These are phyloP conservation scores for Lentinula boryana DNA, from an alignment of 768 basidiomycete species.

Conservation along the genomic window DNA sequence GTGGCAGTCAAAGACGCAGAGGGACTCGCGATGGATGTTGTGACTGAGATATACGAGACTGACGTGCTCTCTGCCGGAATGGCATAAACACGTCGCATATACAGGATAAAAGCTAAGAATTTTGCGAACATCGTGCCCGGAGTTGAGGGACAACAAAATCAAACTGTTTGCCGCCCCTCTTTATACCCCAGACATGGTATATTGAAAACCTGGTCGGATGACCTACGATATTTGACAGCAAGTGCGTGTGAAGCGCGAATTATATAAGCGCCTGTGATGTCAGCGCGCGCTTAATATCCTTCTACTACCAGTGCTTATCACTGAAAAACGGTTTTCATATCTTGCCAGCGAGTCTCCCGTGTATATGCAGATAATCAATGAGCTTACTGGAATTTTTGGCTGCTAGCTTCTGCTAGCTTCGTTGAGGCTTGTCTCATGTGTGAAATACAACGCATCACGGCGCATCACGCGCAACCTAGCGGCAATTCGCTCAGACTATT, in stretches of 20 bases:
- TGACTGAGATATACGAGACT: slow-evolving; percentile 33
- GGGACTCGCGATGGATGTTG: slow-evolving; percentile 62
- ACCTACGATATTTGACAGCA: slow-evolving; percentile 12
- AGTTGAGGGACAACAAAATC: not conserved
- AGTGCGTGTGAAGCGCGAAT: slow-evolving; percentile 7
- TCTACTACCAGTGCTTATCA: not conserved
- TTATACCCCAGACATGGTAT: not conserved
- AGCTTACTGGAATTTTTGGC: not conserved
- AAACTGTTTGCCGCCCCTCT: not conserved
- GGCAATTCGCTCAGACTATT: too few species aligned
- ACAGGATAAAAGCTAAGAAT: not conserved
- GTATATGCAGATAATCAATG: slow-evolving; percentile 9
- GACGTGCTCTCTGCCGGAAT: not conserved
- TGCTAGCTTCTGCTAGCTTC: too few species aligned
- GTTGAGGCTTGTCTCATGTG: too few species aligned
- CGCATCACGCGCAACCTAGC: too few species aligned
- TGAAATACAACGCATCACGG: too few species aligned
- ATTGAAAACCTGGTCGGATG: not conserved
- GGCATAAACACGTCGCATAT: slow-evolving; percentile 5
- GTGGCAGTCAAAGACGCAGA: slow-evolving; percentile 42
- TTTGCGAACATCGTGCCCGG: not conserved
- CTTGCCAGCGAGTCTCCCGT: too few species aligned
- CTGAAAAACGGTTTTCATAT: too few species aligned
- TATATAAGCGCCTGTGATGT: slow-evolving; percentile 4
- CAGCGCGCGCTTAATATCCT: slow-evolving; percentile 1